phyloP scores from a whole-genome alignment of 1,139 yeast species.

The Pichia sp. region DNA sequence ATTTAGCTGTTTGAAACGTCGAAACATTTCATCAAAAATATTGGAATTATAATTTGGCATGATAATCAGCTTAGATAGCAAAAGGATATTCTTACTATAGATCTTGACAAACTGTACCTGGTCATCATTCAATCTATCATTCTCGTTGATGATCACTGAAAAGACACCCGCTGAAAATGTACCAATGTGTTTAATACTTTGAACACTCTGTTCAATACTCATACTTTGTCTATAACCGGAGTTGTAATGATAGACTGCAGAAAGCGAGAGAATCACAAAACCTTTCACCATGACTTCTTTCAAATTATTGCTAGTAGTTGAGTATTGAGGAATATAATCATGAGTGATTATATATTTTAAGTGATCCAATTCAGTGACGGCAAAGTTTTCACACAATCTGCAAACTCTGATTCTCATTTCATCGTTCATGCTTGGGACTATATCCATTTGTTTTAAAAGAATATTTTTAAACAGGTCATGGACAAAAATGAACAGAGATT shows the following conservation, averaged over 20 bases:
- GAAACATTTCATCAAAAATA: neutral
- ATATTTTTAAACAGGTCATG: slow-evolving; percentile 6
- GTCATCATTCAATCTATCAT: neutral
- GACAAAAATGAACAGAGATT: slow-evolving; percentile 6
- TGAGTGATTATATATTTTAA: slow-evolving; percentile 5
- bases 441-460: slow-evolving; percentile 5
- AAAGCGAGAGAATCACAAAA: slow-evolving; percentile 2
- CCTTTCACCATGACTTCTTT: slow-evolving; percentile 4
- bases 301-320: neutral
- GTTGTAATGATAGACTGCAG: slow-evolving; percentile 9
- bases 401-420: slow-evolving; percentile 6
- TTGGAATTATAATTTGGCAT: slow-evolving; percentile 1
- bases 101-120: neutral
- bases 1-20: neutral
- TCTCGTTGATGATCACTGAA: slow-evolving; percentile 6
- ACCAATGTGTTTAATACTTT: slow-evolving; percentile 5
- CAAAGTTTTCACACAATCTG: slow-evolving; percentile 4
- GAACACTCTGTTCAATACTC: slow-evolving; percentile 2
- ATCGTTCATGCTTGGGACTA: slow-evolving; percentile 1
- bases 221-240: slow-evolving; percentile 4
- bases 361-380: neutral
- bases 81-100: slow-evolving; percentile 1
- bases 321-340: slow-evolving; percentile 5
- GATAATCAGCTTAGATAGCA: slow-evolving; percentile 2
- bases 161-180: slow-evolving; percentile 8